phyloP scores from a whole-genome alignment of 2,329 filamentous ascomycete species.

The Talaromyces sp. region DNA sequence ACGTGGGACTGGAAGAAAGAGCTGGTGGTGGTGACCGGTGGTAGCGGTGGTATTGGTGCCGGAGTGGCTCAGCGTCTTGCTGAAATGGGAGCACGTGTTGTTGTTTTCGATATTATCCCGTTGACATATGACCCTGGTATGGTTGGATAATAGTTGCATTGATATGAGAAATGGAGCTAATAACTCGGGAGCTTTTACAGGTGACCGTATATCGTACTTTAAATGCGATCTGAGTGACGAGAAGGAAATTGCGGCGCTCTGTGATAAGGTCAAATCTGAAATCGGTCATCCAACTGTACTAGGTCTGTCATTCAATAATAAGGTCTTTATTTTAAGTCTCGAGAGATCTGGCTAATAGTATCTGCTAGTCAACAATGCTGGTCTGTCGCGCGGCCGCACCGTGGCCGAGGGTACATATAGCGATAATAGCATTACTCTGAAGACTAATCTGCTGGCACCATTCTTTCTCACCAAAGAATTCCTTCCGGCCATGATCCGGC shows the following conservation, averaged over 20 bases:
- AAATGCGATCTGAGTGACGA: constrained; percentile 37
- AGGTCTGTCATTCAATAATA: background rate
- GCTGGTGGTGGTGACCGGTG: constrained; percentile 43
- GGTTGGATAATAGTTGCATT: background rate
- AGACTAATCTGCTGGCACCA: constrained; percentile 18
- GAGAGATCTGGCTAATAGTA: background rate
- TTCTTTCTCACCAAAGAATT: constrained; percentile 19
- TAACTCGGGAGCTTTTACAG: background rate
- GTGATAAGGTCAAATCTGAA: constrained; percentile 24
- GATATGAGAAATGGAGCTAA: background rate
- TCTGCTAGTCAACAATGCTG: constrained; percentile 17
- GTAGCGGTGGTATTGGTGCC: constrained; percentile 40
- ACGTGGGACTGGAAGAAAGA: constrained; percentile 38
- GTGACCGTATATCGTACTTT: constrained; percentile 18
- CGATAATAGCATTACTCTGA: constrained; percentile 18
- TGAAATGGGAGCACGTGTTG: constrained; percentile 26
- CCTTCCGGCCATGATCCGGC: constrained; percentile 18
- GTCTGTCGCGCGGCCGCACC: constrained; percentile 16
- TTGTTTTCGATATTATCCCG: constrained; percentile 32
- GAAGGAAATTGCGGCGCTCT: constrained; percentile 22
- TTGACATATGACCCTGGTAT: constrained; percentile 15
- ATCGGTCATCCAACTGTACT: constrained; percentile 30
- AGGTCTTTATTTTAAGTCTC: background rate
- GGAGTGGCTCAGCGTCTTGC: constrained; percentile 27
- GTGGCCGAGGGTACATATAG: constrained; percentile 2